Evolutionary conservation across 179 eudicot genomes (phyloP).

Genomic region (Drosera spatulata): DNA sequence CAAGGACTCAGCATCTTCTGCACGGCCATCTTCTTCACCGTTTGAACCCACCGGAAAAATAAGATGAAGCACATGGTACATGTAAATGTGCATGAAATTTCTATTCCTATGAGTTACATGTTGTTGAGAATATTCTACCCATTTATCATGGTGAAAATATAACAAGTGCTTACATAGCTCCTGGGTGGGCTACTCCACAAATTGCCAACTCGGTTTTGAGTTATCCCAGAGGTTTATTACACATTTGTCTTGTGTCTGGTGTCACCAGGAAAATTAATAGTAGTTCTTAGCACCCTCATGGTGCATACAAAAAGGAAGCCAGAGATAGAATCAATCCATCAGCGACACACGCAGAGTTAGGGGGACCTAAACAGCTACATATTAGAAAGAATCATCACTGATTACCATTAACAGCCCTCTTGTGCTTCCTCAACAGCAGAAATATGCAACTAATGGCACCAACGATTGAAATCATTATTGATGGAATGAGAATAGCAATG

Average conservation of each 20-base stretch:
- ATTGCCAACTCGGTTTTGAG: no score
- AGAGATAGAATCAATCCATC: no score
- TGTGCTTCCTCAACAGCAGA: slow-evolving; percentile 2
- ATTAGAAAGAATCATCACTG: no score
- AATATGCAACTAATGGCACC: background rate
- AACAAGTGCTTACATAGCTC: no score
- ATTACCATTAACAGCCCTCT: slow-evolving; percentile 2
- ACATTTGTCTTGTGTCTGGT: no score
- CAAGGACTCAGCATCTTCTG: slow-evolving; percentile 2
- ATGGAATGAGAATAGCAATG: background rate
- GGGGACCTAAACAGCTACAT: background rate
- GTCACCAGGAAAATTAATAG: no score
- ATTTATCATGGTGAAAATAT: background rate
- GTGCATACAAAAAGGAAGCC: no score
- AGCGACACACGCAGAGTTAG: no score
- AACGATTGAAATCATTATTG: background rate
- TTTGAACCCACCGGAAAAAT: background rate
- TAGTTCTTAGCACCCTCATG: no score
- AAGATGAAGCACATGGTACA: background rate
- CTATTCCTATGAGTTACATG: background rate
- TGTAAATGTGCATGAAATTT: background rate
- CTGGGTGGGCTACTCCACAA: no score
- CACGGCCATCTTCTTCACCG: background rate
- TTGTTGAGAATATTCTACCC: background rate
- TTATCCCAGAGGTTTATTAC: no score